Base-by-base conservation (phyloP, 2,329 filamentous ascomycete species). In the Phaeoacremonium minimum region DNA sequence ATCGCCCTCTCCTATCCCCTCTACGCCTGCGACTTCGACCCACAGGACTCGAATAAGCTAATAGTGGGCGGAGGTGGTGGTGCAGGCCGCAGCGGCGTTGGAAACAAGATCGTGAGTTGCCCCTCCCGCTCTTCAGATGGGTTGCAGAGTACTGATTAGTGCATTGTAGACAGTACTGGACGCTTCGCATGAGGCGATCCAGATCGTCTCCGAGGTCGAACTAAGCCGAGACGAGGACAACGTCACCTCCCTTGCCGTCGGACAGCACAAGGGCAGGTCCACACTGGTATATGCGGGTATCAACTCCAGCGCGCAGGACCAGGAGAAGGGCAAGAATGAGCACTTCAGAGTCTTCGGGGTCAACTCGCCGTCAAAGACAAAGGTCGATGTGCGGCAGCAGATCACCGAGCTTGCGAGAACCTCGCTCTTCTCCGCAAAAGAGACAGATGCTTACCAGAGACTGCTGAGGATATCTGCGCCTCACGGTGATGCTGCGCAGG, bases 41-140 rank as follows among this genome's bases (percentile, higher is more conserved):
- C 85, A 35, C 75, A 83, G 52, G 81, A 94, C 65, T 75, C 83
- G 41, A 77, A 77, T 45, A 81, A 82, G 45, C 71, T 96, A 16
- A 67, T 95, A 7, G 86, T 95, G 26, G 88, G 84, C 42, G 91
- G 91, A 35, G 91, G 91, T 43, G 91, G 91, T 46, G 91, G 91
- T 34, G 81, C 87, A 46, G 81, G 85, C 33, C 78, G 80, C 46
- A 88, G 79, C 47, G 89, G 88, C 30, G 86, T 95, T 15, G 80
- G 82, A 38, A 95, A 95, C 69, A 88, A 88, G 62, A 88, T 95
- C 53, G 85, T 85, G 64, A 55, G 81, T 67, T 30, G 17, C 32
- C 33, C 28, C 28, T 33, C 29, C 29, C 14, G n/a, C 11, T 8
- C 11, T 20, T 33, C 13, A 30, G n/a, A 9, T n/a, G 6, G 19